A percentile compares a stretch with the other conserved stretches of the same genome.
Conservation (phyloP, 495 filamentous ascomycete species). For the Jackrogersella minutella region DNA sequence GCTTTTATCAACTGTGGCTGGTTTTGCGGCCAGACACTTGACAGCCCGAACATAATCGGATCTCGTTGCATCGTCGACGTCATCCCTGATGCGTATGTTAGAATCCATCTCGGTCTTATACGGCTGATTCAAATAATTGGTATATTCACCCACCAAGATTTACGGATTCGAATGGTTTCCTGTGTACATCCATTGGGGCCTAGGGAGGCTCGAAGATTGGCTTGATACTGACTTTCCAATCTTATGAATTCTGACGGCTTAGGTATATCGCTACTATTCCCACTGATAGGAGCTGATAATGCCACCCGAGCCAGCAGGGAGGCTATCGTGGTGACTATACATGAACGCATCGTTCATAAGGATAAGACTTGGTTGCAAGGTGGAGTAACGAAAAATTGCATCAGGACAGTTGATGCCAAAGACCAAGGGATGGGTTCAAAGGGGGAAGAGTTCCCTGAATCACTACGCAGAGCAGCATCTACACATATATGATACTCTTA, state of each 20-base stretch:
- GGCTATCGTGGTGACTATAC: not conserved
- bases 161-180: conserved; percentile 55
- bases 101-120: not conserved
- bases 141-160: conserved; percentile 53
- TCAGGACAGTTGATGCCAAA: too few species aligned
- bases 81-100: conserved; percentile 51
- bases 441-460: too few species aligned
- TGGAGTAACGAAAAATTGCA: too few species aligned
- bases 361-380: not conserved
- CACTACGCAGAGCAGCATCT: too few species aligned
- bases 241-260: conserved; percentile 15
- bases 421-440: too few species aligned
- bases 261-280: conserved; percentile 17
- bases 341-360: not conserved
- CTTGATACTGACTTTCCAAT: conserved; percentile 8
- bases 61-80: conserved; percentile 57
- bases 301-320: not conserved
- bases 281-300: not conserved
- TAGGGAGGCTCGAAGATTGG: conserved; percentile 12
- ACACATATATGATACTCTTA: too few species aligned
- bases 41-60: conserved; percentile 69
- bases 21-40: conserved; percentile 65
- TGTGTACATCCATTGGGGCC: conserved; percentile 48
- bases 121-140: not conserved
- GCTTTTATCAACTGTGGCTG: conserved; percentile 53